These are phyloP conservation scores for Talaromyces islandicus DNA, from an alignment of 2,329 filamentous ascomycete species.

Conservation along the genomic window DNA sequence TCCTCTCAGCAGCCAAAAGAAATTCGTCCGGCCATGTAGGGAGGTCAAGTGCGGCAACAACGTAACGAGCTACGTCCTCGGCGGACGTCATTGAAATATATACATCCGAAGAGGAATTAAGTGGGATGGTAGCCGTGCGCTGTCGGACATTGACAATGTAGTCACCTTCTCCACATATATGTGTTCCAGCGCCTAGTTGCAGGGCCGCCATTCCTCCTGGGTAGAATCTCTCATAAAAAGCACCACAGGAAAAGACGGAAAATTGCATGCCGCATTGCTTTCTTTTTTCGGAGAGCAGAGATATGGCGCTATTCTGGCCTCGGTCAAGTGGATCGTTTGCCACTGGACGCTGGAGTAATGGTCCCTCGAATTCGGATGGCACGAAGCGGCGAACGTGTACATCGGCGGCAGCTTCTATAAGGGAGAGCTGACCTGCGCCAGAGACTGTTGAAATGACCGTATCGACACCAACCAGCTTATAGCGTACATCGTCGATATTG, in stretches of 20 bases:
- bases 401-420: slow-evolving; percentile 65
- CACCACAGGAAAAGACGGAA: slow-evolving; percentile 66
- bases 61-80: slow-evolving; percentile 63
- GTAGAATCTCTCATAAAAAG: slow-evolving; percentile 71
- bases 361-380: slow-evolving; percentile 70
- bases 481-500: slow-evolving; percentile 53
- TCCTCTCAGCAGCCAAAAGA: slow-evolving; percentile 61
- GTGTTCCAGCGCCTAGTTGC: slow-evolving; percentile 53
- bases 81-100: slow-evolving; percentile 63
- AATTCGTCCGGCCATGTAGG: slow-evolving; percentile 63
- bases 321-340: slow-evolving; percentile 56
- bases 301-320: slow-evolving; percentile 52
- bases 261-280: slow-evolving; percentile 52
- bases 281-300: slow-evolving; percentile 50
- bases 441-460: slow-evolving; percentile 70
- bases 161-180: slow-evolving; percentile 53
- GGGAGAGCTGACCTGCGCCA: slow-evolving; percentile 59
- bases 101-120: slow-evolving; percentile 46
- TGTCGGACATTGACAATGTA: slow-evolving; percentile 60
- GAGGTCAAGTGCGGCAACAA: slow-evolving; percentile 61
- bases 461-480: slow-evolving; percentile 65
- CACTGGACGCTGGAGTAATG: slow-evolving; percentile 48
- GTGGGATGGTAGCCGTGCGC: slow-evolving; percentile 56
- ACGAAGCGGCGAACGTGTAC: slow-evolving; percentile 64
- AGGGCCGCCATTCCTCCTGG: slow-evolving; percentile 58